Evolutionary conservation across 2,329 filamentous ascomycete species (phyloP).

Genomic region (Trichoderma sp.): DNA sequence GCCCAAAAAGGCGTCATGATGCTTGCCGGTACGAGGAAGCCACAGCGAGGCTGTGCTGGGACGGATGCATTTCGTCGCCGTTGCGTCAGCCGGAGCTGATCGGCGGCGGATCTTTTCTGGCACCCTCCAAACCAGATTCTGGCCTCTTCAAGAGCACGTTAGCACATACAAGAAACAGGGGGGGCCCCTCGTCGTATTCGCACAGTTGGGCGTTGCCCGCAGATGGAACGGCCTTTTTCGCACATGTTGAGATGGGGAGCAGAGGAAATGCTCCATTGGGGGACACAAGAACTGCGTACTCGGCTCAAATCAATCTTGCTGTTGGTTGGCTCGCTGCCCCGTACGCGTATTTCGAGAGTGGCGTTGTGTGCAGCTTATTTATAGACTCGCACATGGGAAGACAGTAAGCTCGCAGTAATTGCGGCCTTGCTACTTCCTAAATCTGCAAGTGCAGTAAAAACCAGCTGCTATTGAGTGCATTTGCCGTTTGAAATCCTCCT

Average conservation of each 20-base stretch:
- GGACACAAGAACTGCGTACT: too few relatives aligned
- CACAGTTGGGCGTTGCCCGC: background rate
- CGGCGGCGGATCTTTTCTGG: background rate
- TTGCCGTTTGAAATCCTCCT: background rate
- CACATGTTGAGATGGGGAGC: too few relatives aligned
- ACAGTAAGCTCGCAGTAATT: background rate
- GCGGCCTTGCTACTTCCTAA: background rate
- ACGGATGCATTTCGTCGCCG: background rate
- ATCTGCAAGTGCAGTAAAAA: background rate
- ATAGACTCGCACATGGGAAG: background rate
- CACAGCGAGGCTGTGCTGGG: constrained; percentile 9
- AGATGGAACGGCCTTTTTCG: background rate
- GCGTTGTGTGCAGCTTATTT: background rate
- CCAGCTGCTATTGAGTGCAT: background rate
- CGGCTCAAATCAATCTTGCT: background rate
- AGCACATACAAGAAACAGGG: background rate
- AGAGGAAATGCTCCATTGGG: background rate
- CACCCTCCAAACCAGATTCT: background rate
- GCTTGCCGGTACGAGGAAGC: constrained; percentile 9
- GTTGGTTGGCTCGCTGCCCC: background rate
- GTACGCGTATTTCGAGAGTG: background rate
- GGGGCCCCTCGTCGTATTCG: constrained; percentile 17
- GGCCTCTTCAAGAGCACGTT: too few relatives aligned
- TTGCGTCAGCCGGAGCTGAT: constrained; percentile 21
- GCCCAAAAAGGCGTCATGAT: background rate